Percentiles rank a stretch among this genome's conserved stretches.
phyloP scores from a whole-genome alignment of 2,329 filamentous ascomycete species.

The Dichotomopilus funicola region DNA sequence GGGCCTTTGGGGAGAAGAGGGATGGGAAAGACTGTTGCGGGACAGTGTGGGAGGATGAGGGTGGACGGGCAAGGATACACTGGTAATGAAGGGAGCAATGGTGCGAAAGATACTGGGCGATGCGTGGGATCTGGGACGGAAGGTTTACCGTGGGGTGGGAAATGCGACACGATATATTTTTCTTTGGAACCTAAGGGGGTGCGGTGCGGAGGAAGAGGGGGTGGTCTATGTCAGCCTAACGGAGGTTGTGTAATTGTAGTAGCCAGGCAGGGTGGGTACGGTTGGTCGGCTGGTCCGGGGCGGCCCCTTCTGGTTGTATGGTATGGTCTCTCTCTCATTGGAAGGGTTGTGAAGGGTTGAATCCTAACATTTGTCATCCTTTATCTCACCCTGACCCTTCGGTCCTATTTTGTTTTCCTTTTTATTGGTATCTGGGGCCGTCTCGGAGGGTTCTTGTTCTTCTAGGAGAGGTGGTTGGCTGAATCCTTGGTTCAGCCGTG shows the following conservation, averaged over 20 bases:
- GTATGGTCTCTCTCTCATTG: neutral
- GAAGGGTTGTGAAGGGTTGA: neutral
- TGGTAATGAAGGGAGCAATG: neutral
- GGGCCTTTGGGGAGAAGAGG: too few species aligned
- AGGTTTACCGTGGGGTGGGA: neutral
- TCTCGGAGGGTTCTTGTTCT: neutral
- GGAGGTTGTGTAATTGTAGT: neutral
- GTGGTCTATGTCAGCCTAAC: neutral
- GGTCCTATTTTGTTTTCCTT: neutral
- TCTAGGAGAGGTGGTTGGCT: neutral
- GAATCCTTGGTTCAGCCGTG: neutral
- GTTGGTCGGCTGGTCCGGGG: conserved; percentile 12
- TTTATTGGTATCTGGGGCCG: neutral
- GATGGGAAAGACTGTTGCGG: neutral
- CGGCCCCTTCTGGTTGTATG: neutral
- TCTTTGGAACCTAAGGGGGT: neutral
- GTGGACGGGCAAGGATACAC: neutral
- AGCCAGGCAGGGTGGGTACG: neutral
- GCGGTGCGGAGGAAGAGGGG: neutral
- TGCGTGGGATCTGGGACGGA: neutral
- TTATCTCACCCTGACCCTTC: too few species aligned
- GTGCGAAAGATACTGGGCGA: neutral
- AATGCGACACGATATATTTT: neutral
- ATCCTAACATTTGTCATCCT: too few species aligned
- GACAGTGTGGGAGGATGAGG: neutral